Evolutionary conservation across 2,329 filamentous ascomycete genomes (phyloP).

Genomic region (Talaromyces sp.): DNA sequence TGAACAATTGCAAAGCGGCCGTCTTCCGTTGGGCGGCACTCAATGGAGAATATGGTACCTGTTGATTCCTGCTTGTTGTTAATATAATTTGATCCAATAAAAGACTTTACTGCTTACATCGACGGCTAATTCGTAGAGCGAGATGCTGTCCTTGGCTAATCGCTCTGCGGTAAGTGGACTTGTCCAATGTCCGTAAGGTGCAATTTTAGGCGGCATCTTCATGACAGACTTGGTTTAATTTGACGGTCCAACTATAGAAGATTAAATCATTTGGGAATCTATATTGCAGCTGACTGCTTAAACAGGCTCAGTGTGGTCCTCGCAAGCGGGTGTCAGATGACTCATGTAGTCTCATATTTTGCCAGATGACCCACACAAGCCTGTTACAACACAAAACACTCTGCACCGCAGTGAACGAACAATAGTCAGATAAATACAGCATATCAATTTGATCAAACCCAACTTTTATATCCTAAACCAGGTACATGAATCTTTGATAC

Average conservation of each 20-base stretch:
- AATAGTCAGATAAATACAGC: too few species aligned
- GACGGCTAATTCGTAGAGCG: slow-evolving; percentile 35
- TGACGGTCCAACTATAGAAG: background rate
- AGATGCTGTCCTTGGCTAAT: slow-evolving; percentile 36
- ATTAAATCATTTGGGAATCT: too few species aligned
- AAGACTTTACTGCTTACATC: slow-evolving; percentile 26
- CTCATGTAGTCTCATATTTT: too few species aligned
- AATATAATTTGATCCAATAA: background rate
- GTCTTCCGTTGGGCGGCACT: slow-evolving; percentile 39
- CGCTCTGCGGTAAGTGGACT: slow-evolving; percentile 43
- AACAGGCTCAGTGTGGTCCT: too few species aligned
- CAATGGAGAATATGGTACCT: slow-evolving; percentile 38
- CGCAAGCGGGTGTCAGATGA: too few species aligned
- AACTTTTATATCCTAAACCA: too few species aligned
- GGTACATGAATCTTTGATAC: too few species aligned
- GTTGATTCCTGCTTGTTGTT: slow-evolving; percentile 19
- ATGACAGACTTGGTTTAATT: background rate
- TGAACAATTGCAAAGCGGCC: slow-evolving; percentile 53
- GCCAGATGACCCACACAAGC: too few species aligned
- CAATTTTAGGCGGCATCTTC: slow-evolving; percentile 10
- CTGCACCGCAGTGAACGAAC: too few species aligned
- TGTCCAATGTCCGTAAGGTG: slow-evolving; percentile 43
- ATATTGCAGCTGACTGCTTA: too few species aligned
- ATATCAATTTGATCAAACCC: too few species aligned
- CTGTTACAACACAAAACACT: too few species aligned